Conservation (phyloP, 306 rosid genomes). For the Cucumis melo region DNA sequence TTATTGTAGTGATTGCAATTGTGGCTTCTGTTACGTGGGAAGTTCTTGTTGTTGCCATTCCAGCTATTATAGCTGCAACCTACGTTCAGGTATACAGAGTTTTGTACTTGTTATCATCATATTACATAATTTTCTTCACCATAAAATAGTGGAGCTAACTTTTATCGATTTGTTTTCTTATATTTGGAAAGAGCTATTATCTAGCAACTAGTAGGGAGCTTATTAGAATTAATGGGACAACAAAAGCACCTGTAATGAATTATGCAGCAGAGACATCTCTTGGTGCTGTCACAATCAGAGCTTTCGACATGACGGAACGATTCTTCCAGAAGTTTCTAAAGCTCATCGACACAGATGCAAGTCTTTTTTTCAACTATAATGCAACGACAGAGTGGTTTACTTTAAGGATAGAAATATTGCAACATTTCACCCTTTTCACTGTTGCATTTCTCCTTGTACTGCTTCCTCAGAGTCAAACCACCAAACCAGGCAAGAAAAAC, state of each 20-base stretch:
- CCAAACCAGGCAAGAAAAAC: conserved; percentile 35
- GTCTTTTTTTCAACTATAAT: conserved; percentile 51
- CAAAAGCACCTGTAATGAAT: conserved; percentile 81
- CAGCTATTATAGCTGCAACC: conserved; percentile 33
- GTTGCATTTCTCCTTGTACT: conserved; percentile 44
- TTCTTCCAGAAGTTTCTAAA: conserved; percentile 42
- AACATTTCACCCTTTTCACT: conserved; percentile 48
- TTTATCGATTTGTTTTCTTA: background rate
- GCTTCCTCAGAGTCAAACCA: conserved; percentile 41
- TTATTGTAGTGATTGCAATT: conserved; percentile 21
- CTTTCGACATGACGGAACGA: conserved; percentile 35
- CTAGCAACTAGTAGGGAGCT: conserved; percentile 63
- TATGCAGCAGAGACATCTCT: conserved; percentile 66
- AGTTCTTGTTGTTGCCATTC: conserved; percentile 53
- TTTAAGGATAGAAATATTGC: conserved; percentile 55
- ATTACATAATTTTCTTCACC: background rate
- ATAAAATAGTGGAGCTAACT: background rate
- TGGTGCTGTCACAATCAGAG: conserved; percentile 70
- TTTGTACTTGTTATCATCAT: background rate
- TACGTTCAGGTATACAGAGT: conserved; percentile 31
- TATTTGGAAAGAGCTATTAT: conserved; percentile 41
- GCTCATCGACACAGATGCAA: conserved; percentile 60
- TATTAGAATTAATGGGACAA: conserved; percentile 72
- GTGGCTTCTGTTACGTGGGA: conserved; percentile 75
- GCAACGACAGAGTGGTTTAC: conserved; percentile 51